Evolutionary conservation across 805 yeast genomes (phyloP), one percentile per base, ranked within the genome.

Genomic region (Yamadazyma takamatsuzukensis): DNA sequence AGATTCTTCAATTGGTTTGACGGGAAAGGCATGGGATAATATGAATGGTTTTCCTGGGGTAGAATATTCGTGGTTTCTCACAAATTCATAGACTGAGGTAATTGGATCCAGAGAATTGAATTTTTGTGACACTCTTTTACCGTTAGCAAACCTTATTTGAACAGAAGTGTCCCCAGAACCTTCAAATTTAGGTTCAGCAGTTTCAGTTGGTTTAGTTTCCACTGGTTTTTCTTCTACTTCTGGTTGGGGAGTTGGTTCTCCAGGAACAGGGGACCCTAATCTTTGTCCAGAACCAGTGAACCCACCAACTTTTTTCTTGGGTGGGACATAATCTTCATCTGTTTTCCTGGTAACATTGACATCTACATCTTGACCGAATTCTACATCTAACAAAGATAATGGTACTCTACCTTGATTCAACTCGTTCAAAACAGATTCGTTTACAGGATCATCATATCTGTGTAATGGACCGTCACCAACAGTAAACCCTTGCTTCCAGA

Each of bases 401-500:
- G 98, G 98, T 0, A 96, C 98, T 37, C 94, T 72, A 7, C 98
- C 98, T 35, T 79, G 73, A 51, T 85, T 83, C 59, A 93, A 72
- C 45, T 89, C 93, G 43, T 78, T 72, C 48, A 93, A 67, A 43
- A 85, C 83, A 27, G 71, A 74, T 29, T 80, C 80, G 54, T 90
- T 93, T n/a, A 74, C 78, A 5, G 96, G 96, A 55, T 93, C 97
- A 50, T 90, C 96, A 55, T 88, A 93, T 37, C 93, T 70, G 55
- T 74, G 81, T 35, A 93, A 70, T 15, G 76, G 76, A 2, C 97
- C 97, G 30, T 89, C 96, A 19, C 93, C 97, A 16, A 93, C 88
- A 41, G 87, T 86, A 61, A 93, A 93, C 2, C 98, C 98, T 50
- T 93, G 90, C 46, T 79, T 82, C 98, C 98, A 93, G 56, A 93